Conservation (phyloP, 306 rosid genomes). For the Senna tora region DNA sequence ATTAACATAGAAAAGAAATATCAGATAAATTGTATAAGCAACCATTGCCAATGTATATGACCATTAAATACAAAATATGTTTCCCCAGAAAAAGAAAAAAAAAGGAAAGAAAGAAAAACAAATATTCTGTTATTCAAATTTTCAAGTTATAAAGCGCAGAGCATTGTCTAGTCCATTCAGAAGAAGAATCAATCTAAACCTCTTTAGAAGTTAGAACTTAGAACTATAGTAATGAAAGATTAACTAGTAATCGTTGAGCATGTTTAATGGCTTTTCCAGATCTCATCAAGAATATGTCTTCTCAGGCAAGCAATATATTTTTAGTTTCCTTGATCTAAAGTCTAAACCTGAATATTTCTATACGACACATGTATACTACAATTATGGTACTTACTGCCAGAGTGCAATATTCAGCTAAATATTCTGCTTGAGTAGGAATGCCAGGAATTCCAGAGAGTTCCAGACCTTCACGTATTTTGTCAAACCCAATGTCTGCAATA, state of each 20-base stretch:
- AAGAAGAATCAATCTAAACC: not conserved
- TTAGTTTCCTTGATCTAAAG: conserved; percentile 2
- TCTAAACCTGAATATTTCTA: not conserved
- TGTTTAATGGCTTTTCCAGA: conserved; percentile 29
- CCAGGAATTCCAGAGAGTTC: conserved; percentile 73
- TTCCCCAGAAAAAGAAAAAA: not conserved
- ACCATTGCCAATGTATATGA: conserved; percentile 15
- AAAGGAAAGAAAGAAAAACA: not conserved
- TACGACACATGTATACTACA: conserved; percentile 5
- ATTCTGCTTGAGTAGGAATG: conserved; percentile 80
- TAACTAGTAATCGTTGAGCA: conserved; percentile 16
- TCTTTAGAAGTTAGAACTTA: too few species aligned
- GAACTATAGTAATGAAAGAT: not conserved
- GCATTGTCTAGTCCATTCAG: not conserved
- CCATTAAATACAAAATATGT: conserved; percentile 8
- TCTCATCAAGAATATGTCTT: conserved; percentile 1
- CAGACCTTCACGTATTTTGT: conserved; percentile 55
- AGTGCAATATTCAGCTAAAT: conserved; percentile 85
- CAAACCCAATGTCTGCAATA: conserved; percentile 46
- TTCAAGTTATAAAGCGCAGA: not conserved
- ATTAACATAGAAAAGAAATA: conserved; percentile 18
- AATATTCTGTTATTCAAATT: not conserved
- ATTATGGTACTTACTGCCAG: conserved; percentile 59
- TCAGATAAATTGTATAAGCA: conserved; percentile 10
- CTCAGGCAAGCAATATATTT: conserved; percentile 18